phyloP scores from a whole-genome alignment of 1,139 yeast genomes.

The Suhomyces chickasaworum region DNA sequence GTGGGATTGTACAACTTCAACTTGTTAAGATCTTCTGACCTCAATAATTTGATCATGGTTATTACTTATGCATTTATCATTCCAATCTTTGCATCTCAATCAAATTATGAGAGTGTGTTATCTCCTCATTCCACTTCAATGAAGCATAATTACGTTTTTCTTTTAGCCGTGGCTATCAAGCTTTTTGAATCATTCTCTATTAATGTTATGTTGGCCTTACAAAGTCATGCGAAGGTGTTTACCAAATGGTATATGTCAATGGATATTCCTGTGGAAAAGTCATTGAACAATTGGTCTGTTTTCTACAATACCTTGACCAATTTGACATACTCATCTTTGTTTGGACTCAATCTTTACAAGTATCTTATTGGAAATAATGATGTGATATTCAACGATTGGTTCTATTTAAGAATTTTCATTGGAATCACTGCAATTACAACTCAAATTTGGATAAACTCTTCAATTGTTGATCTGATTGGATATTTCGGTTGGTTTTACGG shows the following conservation, averaged over 20 bases:
- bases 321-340: conserved; percentile 47
- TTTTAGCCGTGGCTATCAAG: conserved; percentile 53
- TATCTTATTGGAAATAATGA: conserved; percentile 23
- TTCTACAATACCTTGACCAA: conserved; percentile 59
- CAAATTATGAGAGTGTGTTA: conserved; percentile 17
- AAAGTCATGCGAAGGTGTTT: conserved; percentile 64
- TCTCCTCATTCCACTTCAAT: conserved; percentile 5
- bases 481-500: conserved; percentile 92
- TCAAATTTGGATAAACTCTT: conserved; percentile 72
- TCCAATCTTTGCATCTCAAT: conserved; percentile 43
- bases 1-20: conserved; percentile 67
- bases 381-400: conserved; percentile 40
- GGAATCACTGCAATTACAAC: conserved; percentile 58
- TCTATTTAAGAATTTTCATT: conserved; percentile 59
- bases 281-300: conserved; percentile 77
- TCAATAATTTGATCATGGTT: conserved; percentile 53
- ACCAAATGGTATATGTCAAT: conserved; percentile 68
- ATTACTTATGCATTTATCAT: conserved; percentile 46
- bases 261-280: conserved; percentile 67
- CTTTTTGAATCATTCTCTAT: conserved; percentile 55
- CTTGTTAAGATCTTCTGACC: conserved; percentile 65
- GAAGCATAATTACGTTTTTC: conserved; percentile 35
- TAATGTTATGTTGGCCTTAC: conserved; percentile 56
- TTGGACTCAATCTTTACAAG: conserved; percentile 43
- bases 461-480: conserved; percentile 74